Evolutionary conservation across 176 grass and related monocot genomes (phyloP), one percentile per base, ranked within the genome.

Genomic region (Phoenix dactylifera): DNA sequence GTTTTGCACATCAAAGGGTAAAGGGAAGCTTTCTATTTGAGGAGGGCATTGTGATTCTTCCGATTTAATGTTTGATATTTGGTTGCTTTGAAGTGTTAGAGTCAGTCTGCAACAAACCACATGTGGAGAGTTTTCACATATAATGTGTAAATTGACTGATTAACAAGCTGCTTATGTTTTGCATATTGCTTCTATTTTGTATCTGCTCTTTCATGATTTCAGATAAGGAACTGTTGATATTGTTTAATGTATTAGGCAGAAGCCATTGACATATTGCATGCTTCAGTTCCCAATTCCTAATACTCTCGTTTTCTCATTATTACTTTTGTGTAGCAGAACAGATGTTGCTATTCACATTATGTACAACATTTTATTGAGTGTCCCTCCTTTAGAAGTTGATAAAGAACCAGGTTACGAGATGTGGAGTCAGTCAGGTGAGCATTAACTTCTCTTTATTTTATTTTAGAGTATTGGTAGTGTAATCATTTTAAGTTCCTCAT

Each of bases 391-490:
- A 72, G 81, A 88, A 58, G 55, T 77, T 54, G 64, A 84, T 49
- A 75, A 80, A 55, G 92, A 91, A 75, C 62, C 66, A 75, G 51
- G 53, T 48, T 85, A 76, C 67, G 72, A 85, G 59, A 88, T 88
- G 78, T 97, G 81, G 87, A 88, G 80, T 69, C 50, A 72, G 66
- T 68, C 72, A 26, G 92, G 92, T 90, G 49, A 77, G 75, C 77
- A 52, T 62, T 71, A 60, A 12, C 7, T 17, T 60, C 15, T 22
- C 18, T 55, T 55, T 7, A 20, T 55, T 9, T 55, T 55, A 55
- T 18, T 18, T 20, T 6, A 55, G 22, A 55, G 18, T 3, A 20
- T 18, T 55, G 5, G 54, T 55, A 20, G 7, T 55, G n/a, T 22
- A 22, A 14, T 55, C 3, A 12, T 20, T 55, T 39, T 10, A 39